phyloP scores from a whole-genome alignment of 192 early-diverging fungal species.

The Gonapodya prolifera region DNA sequence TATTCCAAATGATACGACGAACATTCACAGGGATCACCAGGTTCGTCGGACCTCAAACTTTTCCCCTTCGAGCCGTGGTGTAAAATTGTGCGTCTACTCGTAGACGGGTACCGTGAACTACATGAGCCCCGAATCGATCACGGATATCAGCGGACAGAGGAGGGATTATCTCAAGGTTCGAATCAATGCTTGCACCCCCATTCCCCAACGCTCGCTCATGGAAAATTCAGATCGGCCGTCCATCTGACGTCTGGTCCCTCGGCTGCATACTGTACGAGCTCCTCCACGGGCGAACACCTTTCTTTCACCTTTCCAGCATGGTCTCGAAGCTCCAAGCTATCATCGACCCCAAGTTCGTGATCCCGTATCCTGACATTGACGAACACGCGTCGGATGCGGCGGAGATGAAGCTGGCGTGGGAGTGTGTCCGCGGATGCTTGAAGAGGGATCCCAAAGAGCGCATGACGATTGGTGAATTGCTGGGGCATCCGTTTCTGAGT shows the following conservation, averaged over 20 bases:
- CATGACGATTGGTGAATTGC: slow-evolving; percentile 52
- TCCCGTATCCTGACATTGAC: slow-evolving; percentile 43
- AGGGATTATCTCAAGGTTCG: slow-evolving; percentile 17
- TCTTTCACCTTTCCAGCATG: slow-evolving; percentile 49
- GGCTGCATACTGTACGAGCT: slow-evolving; percentile 90
- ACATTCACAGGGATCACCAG: slow-evolving; percentile 76
- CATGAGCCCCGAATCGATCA: slow-evolving; percentile 88
- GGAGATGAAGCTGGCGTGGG: slow-evolving; percentile 36
- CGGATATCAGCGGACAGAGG: slow-evolving; percentile 17
- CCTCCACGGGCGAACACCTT: slow-evolving; percentile 75
- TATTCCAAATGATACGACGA: slow-evolving; percentile 87
- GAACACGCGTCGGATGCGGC: no score
- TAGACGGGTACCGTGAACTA: slow-evolving; percentile 81
- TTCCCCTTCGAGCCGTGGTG: neutral
- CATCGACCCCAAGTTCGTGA: slow-evolving; percentile 48
- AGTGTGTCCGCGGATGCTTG: slow-evolving; percentile 58
- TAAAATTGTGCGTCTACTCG: neutral
- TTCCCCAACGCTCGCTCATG: neutral
- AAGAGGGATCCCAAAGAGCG: slow-evolving; percentile 49
- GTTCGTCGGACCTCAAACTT: slow-evolving; percentile 13
- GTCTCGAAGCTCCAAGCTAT: slow-evolving; percentile 61
- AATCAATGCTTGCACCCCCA: neutral
- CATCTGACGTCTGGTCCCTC: slow-evolving; percentile 84
- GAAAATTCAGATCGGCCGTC: slow-evolving; percentile 47
- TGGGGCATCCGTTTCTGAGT: slow-evolving; percentile 25